Evolutionary conservation across 805 yeast species (phyloP).

Genomic region (Wickerhamiella shivajii): DNA sequence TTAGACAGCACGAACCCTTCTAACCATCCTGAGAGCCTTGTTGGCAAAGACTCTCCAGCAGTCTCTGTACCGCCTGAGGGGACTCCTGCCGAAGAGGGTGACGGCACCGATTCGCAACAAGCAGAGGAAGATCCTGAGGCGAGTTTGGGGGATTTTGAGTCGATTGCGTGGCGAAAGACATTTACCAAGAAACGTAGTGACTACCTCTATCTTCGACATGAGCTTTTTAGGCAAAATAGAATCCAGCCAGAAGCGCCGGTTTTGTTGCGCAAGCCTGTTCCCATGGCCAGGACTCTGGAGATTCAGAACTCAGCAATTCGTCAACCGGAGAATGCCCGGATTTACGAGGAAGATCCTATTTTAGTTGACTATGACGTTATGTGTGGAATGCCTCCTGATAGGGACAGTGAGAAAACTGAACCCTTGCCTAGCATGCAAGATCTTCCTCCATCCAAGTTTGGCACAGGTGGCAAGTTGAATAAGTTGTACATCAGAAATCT

Average conservation of each 20-base stretch:
- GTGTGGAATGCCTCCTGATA: slow-evolving; percentile 62
- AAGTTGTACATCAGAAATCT: slow-evolving; percentile 51
- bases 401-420: slow-evolving; percentile 16
- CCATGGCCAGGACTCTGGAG: slow-evolving; percentile 44
- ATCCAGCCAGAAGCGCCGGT: slow-evolving; percentile 60
- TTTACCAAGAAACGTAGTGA: slow-evolving; percentile 71
- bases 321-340: slow-evolving; percentile 17
- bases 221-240: slow-evolving; percentile 43
- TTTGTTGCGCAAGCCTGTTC: slow-evolving; percentile 44
- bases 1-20: no score
- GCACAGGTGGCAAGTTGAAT: slow-evolving; percentile 38
- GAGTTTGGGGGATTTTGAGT: slow-evolving; percentile 40
- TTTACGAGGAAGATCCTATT: slow-evolving; percentile 24
- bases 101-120: slow-evolving; percentile 4
- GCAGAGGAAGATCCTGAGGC: not conserved
- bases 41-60: no score
- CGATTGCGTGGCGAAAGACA: slow-evolving; percentile 69
- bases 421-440: slow-evolving; percentile 24
- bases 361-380: slow-evolving; percentile 67
- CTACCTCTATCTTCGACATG: slow-evolving; percentile 52
- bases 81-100: not conserved
- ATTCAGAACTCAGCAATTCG: slow-evolving; percentile 12
- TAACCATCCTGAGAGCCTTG: no score
- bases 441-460: slow-evolving; percentile 28
- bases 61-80: not conserved